Percentiles rank a stretch among this genome's conserved stretches.
phyloP scores from a whole-genome alignment of 2,329 filamentous ascomycete genomes.

The Penicillium psychrosexuale region DNA sequence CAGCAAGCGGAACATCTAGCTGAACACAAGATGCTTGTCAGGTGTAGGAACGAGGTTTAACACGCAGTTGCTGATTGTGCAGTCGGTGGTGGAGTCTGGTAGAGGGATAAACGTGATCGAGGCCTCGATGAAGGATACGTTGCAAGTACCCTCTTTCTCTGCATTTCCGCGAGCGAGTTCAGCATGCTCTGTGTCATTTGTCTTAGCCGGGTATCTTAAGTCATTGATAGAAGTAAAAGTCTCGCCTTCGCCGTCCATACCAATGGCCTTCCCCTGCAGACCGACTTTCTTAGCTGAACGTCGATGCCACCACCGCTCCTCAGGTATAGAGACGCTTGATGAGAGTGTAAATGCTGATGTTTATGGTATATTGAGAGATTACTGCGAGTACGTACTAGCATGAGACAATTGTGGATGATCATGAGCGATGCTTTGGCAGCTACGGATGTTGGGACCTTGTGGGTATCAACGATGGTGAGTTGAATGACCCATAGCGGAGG shows the following conservation, averaged over 20 bases:
- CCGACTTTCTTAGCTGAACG: conserved; percentile 55
- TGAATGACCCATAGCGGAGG: no score
- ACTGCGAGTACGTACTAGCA: no score
- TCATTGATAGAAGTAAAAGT: background rate
- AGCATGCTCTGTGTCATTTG: conserved; percentile 51
- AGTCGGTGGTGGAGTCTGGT: conserved; percentile 45
- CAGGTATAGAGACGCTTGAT: no score
- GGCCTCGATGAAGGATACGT: conserved; percentile 53
- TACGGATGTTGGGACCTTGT: no score
- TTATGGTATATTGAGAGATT: no score
- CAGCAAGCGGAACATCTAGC: conserved; percentile 58
- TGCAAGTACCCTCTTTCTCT: conserved; percentile 37
- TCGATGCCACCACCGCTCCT: conserved; percentile 56
- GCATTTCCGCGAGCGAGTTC: conserved; percentile 49
- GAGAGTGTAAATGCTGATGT: no score
- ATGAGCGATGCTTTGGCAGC: no score
- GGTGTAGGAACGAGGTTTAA: conserved; percentile 56
- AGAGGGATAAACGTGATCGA: conserved; percentile 53
- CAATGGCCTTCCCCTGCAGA: conserved; percentile 49
- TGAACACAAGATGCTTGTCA: conserved; percentile 56
- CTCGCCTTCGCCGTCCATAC: conserved; percentile 57
- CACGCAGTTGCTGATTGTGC: conserved; percentile 63
- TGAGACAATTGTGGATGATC: no score
- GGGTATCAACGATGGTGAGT: no score
- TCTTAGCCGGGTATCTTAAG: background rate